phyloP scores from a whole-genome alignment of 2,329 filamentous ascomycete species.

The Chlorencoelia australis region DNA sequence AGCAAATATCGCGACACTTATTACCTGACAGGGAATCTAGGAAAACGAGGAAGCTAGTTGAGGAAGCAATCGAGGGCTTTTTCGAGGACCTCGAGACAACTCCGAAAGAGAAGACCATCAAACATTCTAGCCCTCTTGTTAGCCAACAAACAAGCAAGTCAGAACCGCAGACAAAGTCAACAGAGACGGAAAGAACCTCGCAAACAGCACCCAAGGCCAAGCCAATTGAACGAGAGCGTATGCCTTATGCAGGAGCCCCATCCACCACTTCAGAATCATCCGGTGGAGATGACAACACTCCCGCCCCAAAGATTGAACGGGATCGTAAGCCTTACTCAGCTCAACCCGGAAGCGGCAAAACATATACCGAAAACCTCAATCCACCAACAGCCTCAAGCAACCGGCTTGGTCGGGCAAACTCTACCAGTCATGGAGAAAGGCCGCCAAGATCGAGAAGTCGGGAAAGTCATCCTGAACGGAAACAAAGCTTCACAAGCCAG shows the following conservation, averaged over 20 bases:
- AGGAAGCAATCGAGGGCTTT: constrained; percentile 45
- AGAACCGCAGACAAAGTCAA: constrained; percentile 13
- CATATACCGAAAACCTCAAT: constrained; percentile 34
- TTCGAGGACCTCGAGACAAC: constrained; percentile 35
- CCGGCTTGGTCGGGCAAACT: constrained; percentile 17
- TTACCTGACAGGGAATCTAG: constrained; percentile 53
- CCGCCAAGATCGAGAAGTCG: constrained; percentile 3
- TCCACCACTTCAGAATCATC: constrained; percentile 27
- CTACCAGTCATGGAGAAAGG: constrained; percentile 15
- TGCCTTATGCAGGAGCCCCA: constrained; percentile 28
- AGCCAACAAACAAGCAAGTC: constrained; percentile 18
- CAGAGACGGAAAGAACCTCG: constrained; percentile 18
- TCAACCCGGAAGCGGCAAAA: constrained; percentile 48
- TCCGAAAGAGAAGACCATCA: constrained; percentile 27
- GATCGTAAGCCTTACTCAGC: constrained; percentile 55
- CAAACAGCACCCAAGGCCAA: constrained; percentile 15
- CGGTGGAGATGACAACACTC: constrained; percentile 32
- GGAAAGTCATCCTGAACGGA: constrained; percentile 10
- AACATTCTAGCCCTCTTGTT: constrained; percentile 19
- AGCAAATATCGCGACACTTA: constrained; percentile 63
- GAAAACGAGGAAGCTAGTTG: constrained; percentile 48
- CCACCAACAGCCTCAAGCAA: neutral
- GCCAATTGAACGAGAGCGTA: constrained; percentile 29
- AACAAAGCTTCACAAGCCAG: constrained; percentile 16
- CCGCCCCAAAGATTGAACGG: constrained; percentile 44